These are phyloP conservation scores for Spizellomyces sp. DNA, from an alignment of 192 early-diverging fungal species.

Conservation along the genomic window DNA sequence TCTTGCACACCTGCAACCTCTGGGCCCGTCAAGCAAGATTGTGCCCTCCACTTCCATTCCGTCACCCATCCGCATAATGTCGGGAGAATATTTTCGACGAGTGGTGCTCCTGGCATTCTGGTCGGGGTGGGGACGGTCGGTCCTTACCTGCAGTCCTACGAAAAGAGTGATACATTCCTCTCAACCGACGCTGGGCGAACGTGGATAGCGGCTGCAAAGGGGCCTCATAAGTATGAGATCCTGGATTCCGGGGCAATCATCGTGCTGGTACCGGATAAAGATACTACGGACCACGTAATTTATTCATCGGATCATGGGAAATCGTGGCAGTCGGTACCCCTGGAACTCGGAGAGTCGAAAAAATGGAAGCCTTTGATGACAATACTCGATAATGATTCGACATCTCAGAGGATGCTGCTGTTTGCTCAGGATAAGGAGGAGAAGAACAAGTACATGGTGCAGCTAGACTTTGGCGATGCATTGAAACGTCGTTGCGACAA, in stretches of 20 bases:
- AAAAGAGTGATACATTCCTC: too few species aligned
- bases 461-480: slow-evolving; percentile 70
- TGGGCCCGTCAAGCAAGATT: slow-evolving; percentile 12
- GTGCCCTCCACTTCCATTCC: too few species aligned
- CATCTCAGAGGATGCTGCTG: slow-evolving; percentile 71
- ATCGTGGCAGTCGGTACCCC: slow-evolving; percentile 60
- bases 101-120: too few species aligned
- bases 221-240: too few species aligned
- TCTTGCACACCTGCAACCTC: slow-evolving; percentile 52
- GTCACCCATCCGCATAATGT: too few species aligned
- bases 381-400: slow-evolving; percentile 77
- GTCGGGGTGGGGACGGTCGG: too few species aligned
- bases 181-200: too few species aligned
- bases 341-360: slow-evolving; percentile 40
- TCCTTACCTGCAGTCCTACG: too few species aligned
- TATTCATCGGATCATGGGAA: slow-evolving; percentile 81
- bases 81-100: too few species aligned
- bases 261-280: too few species aligned
- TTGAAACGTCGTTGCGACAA: slow-evolving; percentile 70
- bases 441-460: slow-evolving; percentile 45
- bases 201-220: too few species aligned
- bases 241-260: too few species aligned
- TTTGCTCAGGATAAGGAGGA: slow-evolving; percentile 40
- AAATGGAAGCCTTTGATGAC: slow-evolving; percentile 61
- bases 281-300: slow-evolving; percentile 42